Conservation (phyloP, 495 filamentous ascomycete genomes). For the Penicillium macrosclerotiorum region DNA sequence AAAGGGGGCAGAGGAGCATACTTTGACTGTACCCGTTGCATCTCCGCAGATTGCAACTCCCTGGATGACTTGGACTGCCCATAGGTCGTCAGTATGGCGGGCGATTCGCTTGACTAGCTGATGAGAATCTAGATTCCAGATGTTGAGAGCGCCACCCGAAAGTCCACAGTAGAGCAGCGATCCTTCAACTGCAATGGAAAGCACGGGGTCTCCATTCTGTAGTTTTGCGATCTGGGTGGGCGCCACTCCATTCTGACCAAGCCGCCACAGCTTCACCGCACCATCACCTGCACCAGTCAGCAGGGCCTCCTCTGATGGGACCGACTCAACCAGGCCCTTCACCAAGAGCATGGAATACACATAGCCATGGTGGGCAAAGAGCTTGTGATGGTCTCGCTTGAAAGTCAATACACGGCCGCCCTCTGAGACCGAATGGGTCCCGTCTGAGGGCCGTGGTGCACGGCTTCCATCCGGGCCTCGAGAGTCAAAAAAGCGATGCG, state of each 20-base stretch:
- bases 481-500: constrained; percentile 94
- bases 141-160: constrained; percentile 84
- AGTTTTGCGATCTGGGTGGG: constrained; percentile 60
- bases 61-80: constrained; percentile 78
- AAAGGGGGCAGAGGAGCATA: no score
- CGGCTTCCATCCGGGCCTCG: constrained; percentile 75
- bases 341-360: constrained; percentile 91
- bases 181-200: constrained; percentile 80
- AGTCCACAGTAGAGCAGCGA: constrained; percentile 89
- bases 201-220: constrained; percentile 78
- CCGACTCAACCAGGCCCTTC: constrained; percentile 59
- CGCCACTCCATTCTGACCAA: constrained; percentile 53
- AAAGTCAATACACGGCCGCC: constrained; percentile 76
- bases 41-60: constrained; percentile 82
- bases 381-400: constrained; percentile 72
- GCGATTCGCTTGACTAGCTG: constrained; percentile 85
- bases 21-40: constrained; percentile 75
- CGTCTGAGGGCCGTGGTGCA: constrained; percentile 59
- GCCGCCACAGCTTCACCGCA: constrained; percentile 83
- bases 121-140: constrained; percentile 95
- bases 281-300: constrained; percentile 94
- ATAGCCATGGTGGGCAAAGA: constrained; percentile 94
- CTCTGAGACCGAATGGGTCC: constrained; percentile 33
- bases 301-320: constrained; percentile 71
- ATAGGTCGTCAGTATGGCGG: constrained; percentile 76